Evolutionary conservation across 139 green algal species (phyloP).

Genomic region (Chlorella sp.): DNA sequence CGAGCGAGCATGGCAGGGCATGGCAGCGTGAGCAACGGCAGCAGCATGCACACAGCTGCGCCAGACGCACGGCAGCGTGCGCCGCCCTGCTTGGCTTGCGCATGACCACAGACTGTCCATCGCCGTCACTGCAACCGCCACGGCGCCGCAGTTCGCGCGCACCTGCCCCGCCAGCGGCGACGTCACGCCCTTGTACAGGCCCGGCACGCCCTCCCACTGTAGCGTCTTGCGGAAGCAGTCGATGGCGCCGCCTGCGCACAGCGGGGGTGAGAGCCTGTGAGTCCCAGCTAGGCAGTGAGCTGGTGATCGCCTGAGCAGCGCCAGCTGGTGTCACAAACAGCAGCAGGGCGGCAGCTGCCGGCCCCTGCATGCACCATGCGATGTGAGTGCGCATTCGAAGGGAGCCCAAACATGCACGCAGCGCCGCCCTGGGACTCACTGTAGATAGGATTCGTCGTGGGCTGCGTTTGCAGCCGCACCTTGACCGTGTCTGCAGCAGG

Average conservation of each 20-base stretch:
- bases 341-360: neutral
- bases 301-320: too few relatives aligned
- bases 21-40: neutral
- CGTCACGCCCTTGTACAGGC: slow-evolving; percentile 94
- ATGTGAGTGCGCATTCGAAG: too few relatives aligned
- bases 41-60: neutral
- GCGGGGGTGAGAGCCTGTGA: neutral
- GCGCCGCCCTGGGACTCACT: slow-evolving; percentile 53
- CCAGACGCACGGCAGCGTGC: neutral
- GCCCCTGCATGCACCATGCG: too few relatives aligned
- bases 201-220: slow-evolving; percentile 85
- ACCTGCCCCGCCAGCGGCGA: slow-evolving; percentile 83
- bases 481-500: slow-evolving; percentile 81
- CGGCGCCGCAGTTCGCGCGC: too few relatives aligned
- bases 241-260: slow-evolving; percentile 74
- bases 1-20: slow-evolving; percentile 11
- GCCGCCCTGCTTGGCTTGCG: too few relatives aligned
- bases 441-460: slow-evolving; percentile 89
- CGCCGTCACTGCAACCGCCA: too few relatives aligned
- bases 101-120: too few relatives aligned
- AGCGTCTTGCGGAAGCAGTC: slow-evolving; percentile 93
- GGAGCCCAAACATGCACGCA: neutral
- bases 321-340: neutral
- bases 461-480: slow-evolving; percentile 92
- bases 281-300: too few relatives aligned